Base-by-base conservation (phyloP, 2,329 filamentous ascomycete species). In the Corynespora cassiicola region DNA sequence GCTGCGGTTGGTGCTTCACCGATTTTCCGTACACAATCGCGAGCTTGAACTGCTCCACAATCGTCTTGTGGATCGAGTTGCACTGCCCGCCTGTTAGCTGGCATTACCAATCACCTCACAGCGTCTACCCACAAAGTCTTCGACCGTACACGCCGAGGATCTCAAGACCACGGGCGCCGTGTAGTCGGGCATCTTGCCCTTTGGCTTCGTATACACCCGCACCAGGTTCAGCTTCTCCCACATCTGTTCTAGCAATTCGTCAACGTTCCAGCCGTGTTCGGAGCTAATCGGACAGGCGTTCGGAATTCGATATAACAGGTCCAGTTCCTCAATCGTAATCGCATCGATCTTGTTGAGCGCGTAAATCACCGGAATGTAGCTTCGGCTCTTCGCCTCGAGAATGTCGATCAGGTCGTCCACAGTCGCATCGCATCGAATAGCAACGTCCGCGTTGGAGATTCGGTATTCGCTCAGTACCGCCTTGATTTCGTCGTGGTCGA, bases 331-430 rank as follows among this genome's bases (percentile, higher is more conserved):
- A 56, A 99, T 97, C 34, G 89, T 92, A 68, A 99, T 97, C 38
- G 91, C 84, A 72, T 99, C 94, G 56, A 99, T 99, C 78, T 99
- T 99, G 81, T 99, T 99, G 60, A 99, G 80, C 26, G 95, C 94
- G 74, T 99, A 99, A 37, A 99, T 89, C 50, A 97, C 94, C n/a
- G 94, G 94, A 52, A 99, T 97, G 69, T 99, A 99, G 67, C 88
- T 90, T 71, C 94, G 82, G 66, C 87, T 90, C 78, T 89, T 96
- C 30, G 92, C 92, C 71, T 99, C 94, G 29, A 99, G 81, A 14
- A 99, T 75, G 70, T 99, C 94, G 64, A 99, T 99, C 51, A 99
- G 73, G 69, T 99, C 94, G 71, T 99, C 94, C 49, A 99, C 85
- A 2, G 94, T 99, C 39, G 94, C 94, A 70, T 99, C 94, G 71